Conservation (phyloP, 1,284 basidiomycete genomes). For the Trametes versicolor region DNA sequence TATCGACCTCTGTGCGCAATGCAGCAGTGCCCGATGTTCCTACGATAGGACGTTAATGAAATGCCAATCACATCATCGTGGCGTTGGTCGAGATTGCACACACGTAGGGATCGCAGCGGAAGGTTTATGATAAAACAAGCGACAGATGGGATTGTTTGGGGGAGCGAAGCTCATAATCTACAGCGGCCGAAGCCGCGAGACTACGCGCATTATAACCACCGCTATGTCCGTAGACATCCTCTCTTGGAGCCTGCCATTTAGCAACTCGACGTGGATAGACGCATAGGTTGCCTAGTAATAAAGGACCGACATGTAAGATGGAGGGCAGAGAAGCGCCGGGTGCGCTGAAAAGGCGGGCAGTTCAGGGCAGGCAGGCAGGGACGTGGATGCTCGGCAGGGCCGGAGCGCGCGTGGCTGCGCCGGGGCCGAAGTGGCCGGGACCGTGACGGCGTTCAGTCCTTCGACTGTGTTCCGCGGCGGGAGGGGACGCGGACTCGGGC, state of each 20-base stretch:
- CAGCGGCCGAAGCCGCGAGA: conserved; percentile 42
- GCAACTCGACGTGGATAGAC: conserved; percentile 55
- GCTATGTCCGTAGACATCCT: conserved; percentile 35
- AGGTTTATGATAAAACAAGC: not conserved
- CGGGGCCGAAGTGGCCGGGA: conserved; percentile 19
- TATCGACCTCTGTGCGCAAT: not conserved
- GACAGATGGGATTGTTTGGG: conserved; percentile 57
- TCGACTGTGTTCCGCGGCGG: not conserved
- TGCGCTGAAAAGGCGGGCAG: conserved; percentile 27
- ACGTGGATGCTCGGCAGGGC: not conserved
- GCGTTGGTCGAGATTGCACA: not conserved
- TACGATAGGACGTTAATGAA: not conserved
- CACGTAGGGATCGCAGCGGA: conserved; percentile 10
- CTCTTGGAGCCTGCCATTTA: conserved; percentile 84
- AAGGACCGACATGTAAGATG: conserved; percentile 70
- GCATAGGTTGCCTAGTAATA: conserved; percentile 67
- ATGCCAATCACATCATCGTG: not conserved
- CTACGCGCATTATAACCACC: conserved; percentile 78
- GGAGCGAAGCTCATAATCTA: conserved; percentile 69
- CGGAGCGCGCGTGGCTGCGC: conserved; percentile 21
- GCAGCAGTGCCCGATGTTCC: too few species aligned
- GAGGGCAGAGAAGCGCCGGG: conserved; percentile 35
- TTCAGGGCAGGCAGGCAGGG: conserved; percentile 52
- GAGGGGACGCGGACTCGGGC: conserved; percentile 1
- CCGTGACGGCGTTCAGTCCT: not conserved